Percentiles rank a stretch among this genome's conserved stretches.
These are phyloP conservation scores for Colletotrichum sidae DNA, from an alignment of 2,329 filamentous ascomycete species.

Conservation along the genomic window DNA sequence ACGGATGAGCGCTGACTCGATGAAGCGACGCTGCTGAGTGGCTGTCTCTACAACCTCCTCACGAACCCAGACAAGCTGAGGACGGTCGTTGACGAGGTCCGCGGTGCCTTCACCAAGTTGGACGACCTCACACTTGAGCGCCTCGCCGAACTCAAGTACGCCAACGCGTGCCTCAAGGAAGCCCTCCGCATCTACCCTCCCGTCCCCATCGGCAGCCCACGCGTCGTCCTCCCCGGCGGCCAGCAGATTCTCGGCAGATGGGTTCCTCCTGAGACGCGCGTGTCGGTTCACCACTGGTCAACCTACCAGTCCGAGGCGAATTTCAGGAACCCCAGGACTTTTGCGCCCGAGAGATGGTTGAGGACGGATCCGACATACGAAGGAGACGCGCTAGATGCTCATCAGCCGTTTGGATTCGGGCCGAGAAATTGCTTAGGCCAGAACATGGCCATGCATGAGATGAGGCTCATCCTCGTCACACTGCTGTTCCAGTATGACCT, in stretches of 20 bases:
- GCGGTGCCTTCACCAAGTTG: conserved; percentile 45
- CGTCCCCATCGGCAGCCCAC: conserved; percentile 40
- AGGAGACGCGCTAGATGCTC: conserved; percentile 52
- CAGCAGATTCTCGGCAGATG: conserved; percentile 45
- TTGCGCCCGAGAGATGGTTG: conserved; percentile 37
- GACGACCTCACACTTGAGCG: conserved; percentile 50
- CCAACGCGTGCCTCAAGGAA: conserved; percentile 56
- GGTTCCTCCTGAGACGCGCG: conserved; percentile 46
- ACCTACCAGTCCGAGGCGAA: conserved; percentile 55
- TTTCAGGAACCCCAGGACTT: conserved; percentile 53
- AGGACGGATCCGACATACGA: conserved; percentile 23
- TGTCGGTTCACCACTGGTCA: conserved; percentile 54
- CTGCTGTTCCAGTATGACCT: conserved; percentile 20
- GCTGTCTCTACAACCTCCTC: conserved; percentile 43
- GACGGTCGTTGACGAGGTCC: conserved; percentile 52
- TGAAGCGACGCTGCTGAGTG: conserved; percentile 47
- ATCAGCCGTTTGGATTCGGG: conserved; percentile 64
- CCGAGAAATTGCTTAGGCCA: conserved; percentile 67
- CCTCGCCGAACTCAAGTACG: conserved; percentile 48
- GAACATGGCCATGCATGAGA: conserved; percentile 65
- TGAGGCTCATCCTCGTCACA: conserved; percentile 57
- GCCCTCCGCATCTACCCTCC: conserved; percentile 54
- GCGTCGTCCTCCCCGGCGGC: conserved; percentile 47
- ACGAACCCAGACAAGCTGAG: conserved; percentile 45
- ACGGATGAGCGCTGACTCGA: conserved; percentile 37